phyloP scores from a whole-genome alignment of 1,139 yeast species.

The Suhomyces maxii region DNA sequence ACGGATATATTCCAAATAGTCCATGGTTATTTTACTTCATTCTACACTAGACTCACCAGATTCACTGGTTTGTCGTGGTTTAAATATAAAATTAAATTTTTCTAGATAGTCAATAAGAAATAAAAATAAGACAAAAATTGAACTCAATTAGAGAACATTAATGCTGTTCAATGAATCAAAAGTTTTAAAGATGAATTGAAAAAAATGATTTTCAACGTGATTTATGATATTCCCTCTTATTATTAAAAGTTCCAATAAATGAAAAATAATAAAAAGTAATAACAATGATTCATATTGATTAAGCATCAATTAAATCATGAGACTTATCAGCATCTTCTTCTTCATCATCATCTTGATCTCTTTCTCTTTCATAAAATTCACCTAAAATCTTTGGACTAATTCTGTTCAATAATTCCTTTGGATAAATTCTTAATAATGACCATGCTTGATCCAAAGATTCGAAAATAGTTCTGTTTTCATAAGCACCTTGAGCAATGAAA shows the following conservation, averaged over 20 bases:
- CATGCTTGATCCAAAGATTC: conserved; percentile 98
- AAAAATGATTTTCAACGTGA: conserved; percentile 8
- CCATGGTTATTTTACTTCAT: too few species aligned
- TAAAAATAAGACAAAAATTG: conserved; percentile 7
- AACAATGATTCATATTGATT: conserved; percentile 10
- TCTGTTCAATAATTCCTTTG: conserved; percentile 98
- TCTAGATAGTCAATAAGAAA: conserved; percentile 13
- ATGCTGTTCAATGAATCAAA: conserved; percentile 10
- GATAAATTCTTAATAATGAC: conserved; percentile 96
- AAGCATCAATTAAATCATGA: conserved; percentile 52
- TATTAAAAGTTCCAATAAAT: too few species aligned
- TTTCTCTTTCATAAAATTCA: conserved; percentile 91
- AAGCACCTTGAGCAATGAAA: conserved; percentile 93
- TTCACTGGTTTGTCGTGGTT: too few species aligned
- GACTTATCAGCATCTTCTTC: conserved; percentile 41
- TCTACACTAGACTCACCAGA: too few species aligned
- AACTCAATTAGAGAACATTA: conserved; percentile 1
- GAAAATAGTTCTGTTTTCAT: conserved; percentile 89
- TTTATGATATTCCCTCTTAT: background rate
- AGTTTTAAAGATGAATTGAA: conserved; percentile 11
- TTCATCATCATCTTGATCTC: conserved; percentile 60
- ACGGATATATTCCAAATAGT: too few species aligned
- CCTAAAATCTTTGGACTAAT: conserved; percentile 94
- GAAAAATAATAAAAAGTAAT: too few species aligned
- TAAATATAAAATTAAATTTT: conserved; percentile 4